phyloP scores from a whole-genome alignment of 2,329 filamentous ascomycete species.

The Sclerotiophoma versabilis region DNA sequence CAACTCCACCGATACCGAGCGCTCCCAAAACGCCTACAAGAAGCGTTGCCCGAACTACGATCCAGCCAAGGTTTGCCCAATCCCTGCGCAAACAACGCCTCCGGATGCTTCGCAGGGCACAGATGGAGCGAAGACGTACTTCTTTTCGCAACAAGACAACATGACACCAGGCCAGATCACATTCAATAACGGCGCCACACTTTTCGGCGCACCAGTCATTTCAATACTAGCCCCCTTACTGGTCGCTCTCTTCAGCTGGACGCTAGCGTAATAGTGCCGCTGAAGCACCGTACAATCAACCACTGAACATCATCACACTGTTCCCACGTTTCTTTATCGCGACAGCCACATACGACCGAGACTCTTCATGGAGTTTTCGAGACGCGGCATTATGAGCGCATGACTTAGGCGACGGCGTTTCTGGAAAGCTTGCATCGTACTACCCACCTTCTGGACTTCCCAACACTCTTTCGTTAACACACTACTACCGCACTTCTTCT shows the following conservation, averaged over 20 bases:
- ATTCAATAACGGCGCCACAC: slow-evolving; percentile 29
- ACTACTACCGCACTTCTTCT: neutral
- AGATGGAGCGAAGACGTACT: slow-evolving; percentile 44
- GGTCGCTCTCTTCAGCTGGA: slow-evolving; percentile 37
- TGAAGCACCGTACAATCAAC: slow-evolving; percentile 15
- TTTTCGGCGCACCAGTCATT: slow-evolving; percentile 24
- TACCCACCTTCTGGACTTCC: slow-evolving; percentile 8
- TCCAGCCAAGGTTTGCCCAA: slow-evolving; percentile 40
- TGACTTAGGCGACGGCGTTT: slow-evolving; percentile 26
- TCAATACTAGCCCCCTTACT: slow-evolving; percentile 34
- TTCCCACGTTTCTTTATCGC: slow-evolving; percentile 16
- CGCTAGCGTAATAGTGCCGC: slow-evolving; percentile 28
- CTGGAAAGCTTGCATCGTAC: slow-evolving; percentile 13
- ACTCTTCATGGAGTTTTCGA: neutral
- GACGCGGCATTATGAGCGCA: slow-evolving; percentile 21
- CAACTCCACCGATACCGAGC: slow-evolving; percentile 65
- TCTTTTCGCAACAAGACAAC: slow-evolving; percentile 39
- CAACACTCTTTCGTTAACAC: slow-evolving; percentile 11
- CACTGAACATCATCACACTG: slow-evolving; percentile 10
- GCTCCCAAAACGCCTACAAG: slow-evolving; percentile 39
- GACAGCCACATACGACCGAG: slow-evolving; percentile 12
- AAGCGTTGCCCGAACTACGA: slow-evolving; percentile 42
- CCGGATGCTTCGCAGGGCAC: slow-evolving; percentile 38
- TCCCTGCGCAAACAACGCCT: slow-evolving; percentile 41
- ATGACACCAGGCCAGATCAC: slow-evolving; percentile 42